Percentiles rank a stretch among this genome's conserved stretches.
These are phyloP conservation scores for Alnus rubra DNA, from an alignment of 306 rosid species.

Conservation along the genomic window DNA sequence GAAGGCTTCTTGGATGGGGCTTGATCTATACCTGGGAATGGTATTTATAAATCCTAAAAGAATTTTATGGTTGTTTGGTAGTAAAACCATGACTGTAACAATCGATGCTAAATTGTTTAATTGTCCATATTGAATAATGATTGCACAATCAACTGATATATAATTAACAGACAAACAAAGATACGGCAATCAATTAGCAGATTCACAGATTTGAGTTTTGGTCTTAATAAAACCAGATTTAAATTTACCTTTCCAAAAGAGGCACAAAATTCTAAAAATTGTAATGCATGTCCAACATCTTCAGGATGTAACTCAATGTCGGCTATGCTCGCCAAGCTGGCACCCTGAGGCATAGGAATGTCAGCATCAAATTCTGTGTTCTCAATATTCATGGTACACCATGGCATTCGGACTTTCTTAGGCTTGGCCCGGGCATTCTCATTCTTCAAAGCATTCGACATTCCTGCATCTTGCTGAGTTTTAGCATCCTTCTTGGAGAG, in stretches of 20 bases:
- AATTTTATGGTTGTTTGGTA: too few relatives aligned
- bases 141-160: background rate
- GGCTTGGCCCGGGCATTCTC: slow-evolving; percentile 23
- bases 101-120: background rate
- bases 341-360: slow-evolving; percentile 54
- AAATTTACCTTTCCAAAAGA: slow-evolving; percentile 69
- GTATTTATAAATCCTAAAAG: too few relatives aligned
- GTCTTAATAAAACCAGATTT: background rate
- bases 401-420: slow-evolving; percentile 13
- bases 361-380: slow-evolving; percentile 13
- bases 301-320: slow-evolving; percentile 54
- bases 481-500: slow-evolving; percentile 12
- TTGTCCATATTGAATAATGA: background rate
- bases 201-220: background rate
- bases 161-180: slow-evolving; percentile 1
- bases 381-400: slow-evolving; percentile 14
- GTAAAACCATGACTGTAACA: too few relatives aligned
- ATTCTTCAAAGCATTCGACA: slow-evolving; percentile 19
- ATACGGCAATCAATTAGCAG: background rate
- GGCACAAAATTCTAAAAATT: slow-evolving; percentile 72
- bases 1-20: too few relatives aligned
- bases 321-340: slow-evolving; percentile 38
- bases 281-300: slow-evolving; percentile 73
- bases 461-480: slow-evolving; percentile 11
- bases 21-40: too few relatives aligned